Percentiles rank a stretch among this genome's conserved stretches.
These are phyloP conservation scores for Alternaria panax DNA, from an alignment of 2,329 filamentous ascomycete species.

Conservation along the genomic window DNA sequence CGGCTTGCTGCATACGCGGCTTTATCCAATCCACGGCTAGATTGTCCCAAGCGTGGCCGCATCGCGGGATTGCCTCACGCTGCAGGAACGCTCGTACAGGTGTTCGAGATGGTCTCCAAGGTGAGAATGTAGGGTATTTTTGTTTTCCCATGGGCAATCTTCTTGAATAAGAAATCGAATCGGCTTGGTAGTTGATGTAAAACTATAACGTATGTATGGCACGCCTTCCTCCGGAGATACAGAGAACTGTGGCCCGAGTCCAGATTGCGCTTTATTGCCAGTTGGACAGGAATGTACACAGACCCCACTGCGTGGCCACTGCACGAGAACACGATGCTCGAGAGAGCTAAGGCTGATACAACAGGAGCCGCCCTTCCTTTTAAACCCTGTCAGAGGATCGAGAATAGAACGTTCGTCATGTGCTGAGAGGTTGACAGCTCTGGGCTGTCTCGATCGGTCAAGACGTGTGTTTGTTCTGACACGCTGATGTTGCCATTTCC, in stretches of 20 bases:
- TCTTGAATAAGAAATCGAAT: not conserved
- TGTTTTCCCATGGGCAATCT: not conserved
- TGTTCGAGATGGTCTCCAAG: conserved; percentile 11
- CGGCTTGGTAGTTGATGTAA: not conserved
- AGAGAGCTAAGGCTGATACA: conserved; percentile 31
- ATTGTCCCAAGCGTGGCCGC: conserved; percentile 30
- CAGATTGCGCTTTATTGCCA: conserved; percentile 39
- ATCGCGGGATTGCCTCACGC: conserved; percentile 47
- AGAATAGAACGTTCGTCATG: conserved; percentile 19
- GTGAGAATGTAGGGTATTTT: conserved; percentile 3
- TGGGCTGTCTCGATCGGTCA: conserved; percentile 19
- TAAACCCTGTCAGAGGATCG: conserved; percentile 17
- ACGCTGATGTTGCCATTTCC: conserved; percentile 6
- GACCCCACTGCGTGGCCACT: conserved; percentile 40
- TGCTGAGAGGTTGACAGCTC: conserved; percentile 8
- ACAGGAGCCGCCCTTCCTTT: conserved; percentile 16
- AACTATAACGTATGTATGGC: not conserved
- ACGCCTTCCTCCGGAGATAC: conserved; percentile 19
- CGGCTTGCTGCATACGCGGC: conserved; percentile 46
- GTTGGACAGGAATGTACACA: conserved; percentile 43
- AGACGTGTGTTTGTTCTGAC: conserved; percentile 7
- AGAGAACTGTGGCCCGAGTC: conserved; percentile 35
- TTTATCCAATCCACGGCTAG: conserved; percentile 36
- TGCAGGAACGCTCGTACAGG: conserved; percentile 48
- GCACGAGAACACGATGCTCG: conserved; percentile 34